A percentile compares a stretch with the other conserved stretches of the same genome.
phyloP scores from a whole-genome alignment of 768 basidiomycete species.

The Hirschioporus abietinus region DNA sequence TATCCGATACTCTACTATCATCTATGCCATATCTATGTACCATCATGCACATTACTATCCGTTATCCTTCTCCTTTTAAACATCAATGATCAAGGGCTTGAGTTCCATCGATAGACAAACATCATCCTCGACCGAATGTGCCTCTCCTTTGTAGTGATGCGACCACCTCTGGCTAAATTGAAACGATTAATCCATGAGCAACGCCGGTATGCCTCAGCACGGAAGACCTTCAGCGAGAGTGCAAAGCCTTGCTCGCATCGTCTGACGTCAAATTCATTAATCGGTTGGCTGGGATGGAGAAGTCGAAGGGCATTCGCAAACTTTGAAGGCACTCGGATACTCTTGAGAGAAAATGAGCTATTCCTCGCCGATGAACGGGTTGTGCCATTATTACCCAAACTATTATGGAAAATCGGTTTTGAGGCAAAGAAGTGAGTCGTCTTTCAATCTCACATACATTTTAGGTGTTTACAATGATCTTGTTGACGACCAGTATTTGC shows the following conservation, averaged over 20 bases:
- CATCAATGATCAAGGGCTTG: too few species aligned
- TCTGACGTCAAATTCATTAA: slow-evolving; percentile 85
- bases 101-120: too few species aligned
- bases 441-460: not conserved
- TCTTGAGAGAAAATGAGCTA: slow-evolving; percentile 78
- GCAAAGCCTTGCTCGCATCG: slow-evolving; percentile 84
- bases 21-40: too few species aligned
- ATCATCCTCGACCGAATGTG: too few species aligned
- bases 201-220: slow-evolving; percentile 84
- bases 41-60: too few species aligned
- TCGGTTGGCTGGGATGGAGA: slow-evolving; percentile 84
- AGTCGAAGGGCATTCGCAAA: slow-evolving; percentile 95
- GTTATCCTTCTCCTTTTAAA: too few species aligned
- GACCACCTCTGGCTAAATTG: too few species aligned
- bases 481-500: slow-evolving; percentile 92
- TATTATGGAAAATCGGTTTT: slow-evolving; percentile 90
- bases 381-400: slow-evolving; percentile 81
- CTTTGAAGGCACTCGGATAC: too few species aligned
- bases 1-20: too few species aligned
- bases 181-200: slow-evolving; percentile 76
- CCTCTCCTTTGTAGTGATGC: too few species aligned
- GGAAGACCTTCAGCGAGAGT: slow-evolving; percentile 93
- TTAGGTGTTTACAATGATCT: not conserved
- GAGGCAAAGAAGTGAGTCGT: slow-evolving; percentile 85
- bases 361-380: slow-evolving; percentile 82